Percentiles rank a stretch among this genome's conserved stretches.
phyloP scores from a whole-genome alignment of 1,284 basidiomycete genomes.

The Rhodotorula glutinis region DNA sequence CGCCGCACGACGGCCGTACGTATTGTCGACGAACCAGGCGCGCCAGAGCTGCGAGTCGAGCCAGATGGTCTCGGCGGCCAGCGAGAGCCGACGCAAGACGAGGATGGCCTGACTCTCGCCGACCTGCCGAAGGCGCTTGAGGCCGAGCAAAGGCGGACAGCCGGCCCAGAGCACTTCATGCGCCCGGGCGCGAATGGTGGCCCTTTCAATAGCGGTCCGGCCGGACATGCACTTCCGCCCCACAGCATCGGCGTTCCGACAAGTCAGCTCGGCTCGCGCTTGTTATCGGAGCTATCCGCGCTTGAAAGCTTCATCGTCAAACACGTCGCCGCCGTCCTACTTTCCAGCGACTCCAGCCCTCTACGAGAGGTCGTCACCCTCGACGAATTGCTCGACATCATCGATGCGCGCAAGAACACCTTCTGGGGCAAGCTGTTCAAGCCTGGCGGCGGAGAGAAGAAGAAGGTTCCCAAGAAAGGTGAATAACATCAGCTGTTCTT shows the following conservation, averaged over 20 bases:
- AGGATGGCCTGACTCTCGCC: slow-evolving; percentile 88
- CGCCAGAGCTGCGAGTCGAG: not conserved
- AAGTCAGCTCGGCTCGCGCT: slow-evolving; percentile 40
- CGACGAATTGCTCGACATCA: slow-evolving; percentile 88
- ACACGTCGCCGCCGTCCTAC: slow-evolving; percentile 79
- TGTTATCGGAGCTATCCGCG: slow-evolving; percentile 77
- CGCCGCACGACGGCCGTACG: slow-evolving; percentile 43
- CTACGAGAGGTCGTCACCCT: slow-evolving; percentile 55
- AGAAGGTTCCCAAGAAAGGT: slow-evolving; percentile 75
- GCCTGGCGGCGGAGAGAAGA: slow-evolving; percentile 68
- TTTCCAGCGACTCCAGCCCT: slow-evolving; percentile 64
- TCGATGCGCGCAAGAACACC: slow-evolving; percentile 87
- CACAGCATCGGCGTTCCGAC: not conserved
- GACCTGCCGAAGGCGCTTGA: slow-evolving; percentile 93
- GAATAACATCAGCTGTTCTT: slow-evolving; percentile 35
- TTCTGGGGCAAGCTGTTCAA: slow-evolving; percentile 99
- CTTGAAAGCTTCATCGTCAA: slow-evolving; percentile 87
- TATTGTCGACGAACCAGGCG: slow-evolving; percentile 42
- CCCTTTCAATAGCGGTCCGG: not conserved
- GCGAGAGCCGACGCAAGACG: slow-evolving; percentile 49
- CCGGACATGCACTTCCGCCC: not conserved
- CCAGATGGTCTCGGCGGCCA: slow-evolving; percentile 28
- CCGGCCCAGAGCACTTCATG: slow-evolving; percentile 51
- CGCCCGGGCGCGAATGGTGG: slow-evolving; percentile 48
- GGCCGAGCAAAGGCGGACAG: slow-evolving; percentile 75